Evolutionary conservation across 1,284 basidiomycete genomes (phyloP).

Genomic region (Flammula alnicola): DNA sequence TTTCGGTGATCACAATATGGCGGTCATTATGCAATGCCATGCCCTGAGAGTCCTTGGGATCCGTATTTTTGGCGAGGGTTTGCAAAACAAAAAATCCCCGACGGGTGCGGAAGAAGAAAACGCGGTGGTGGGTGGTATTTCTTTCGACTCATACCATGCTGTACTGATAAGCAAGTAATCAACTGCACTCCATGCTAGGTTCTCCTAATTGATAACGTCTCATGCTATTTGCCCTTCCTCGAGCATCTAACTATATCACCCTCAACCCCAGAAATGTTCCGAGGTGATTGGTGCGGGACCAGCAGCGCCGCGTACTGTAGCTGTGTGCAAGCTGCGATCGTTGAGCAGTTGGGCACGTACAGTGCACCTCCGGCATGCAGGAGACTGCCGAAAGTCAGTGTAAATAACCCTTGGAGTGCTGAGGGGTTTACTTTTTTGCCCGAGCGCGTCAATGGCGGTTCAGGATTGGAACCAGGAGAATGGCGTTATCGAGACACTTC

Average conservation of each 20-base stretch:
- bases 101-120: not conserved
- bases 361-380: slow-evolving; percentile 5
- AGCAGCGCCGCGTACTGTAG: not conserved
- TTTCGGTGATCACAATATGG: slow-evolving; percentile 8
- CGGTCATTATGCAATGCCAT: slow-evolving; percentile 6
- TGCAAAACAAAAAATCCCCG: not conserved
- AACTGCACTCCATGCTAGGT: not conserved
- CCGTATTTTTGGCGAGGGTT: not conserved
- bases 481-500: slow-evolving; percentile 1
- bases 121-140: not conserved
- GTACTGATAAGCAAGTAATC: not conserved
- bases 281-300: not conserved
- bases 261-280: not conserved
- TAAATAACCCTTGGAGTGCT: not conserved
- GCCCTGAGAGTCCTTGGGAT: slow-evolving; percentile 4
- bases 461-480: slow-evolving; percentile 3
- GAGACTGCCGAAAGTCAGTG: not conserved
- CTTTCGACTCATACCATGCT: too few relatives aligned
- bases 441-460: not conserved
- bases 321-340: not conserved
- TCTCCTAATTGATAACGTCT: slow-evolving; percentile 4
- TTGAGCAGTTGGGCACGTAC: slow-evolving; percentile 1
- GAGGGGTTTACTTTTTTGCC: slow-evolving; percentile 1
- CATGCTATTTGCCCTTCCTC: slow-evolving; percentile 1
- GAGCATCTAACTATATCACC: slow-evolving; percentile 2